Conservation (phyloP, 495 filamentous ascomycete genomes). For the Annulohypoxylon nitens region DNA sequence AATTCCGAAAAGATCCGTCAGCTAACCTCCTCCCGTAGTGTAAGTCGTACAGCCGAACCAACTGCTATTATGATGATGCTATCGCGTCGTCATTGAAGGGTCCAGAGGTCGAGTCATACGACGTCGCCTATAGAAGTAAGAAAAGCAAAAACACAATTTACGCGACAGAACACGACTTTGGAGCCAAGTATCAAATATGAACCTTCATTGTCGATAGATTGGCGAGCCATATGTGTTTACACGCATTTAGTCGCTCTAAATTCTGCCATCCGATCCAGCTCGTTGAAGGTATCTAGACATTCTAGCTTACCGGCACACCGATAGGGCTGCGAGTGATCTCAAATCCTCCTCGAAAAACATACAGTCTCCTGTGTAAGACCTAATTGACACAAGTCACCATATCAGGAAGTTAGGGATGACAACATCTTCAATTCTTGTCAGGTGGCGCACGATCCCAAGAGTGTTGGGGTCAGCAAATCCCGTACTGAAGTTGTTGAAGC, state of each 20-base stretch:
- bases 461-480: conserved; percentile 1
- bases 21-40: neutral
- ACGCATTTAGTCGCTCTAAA: neutral
- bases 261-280: neutral
- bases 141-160: neutral
- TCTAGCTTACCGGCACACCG: neutral
- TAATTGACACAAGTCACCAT: neutral
- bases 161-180: neutral
- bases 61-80: neutral
- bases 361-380: neutral
- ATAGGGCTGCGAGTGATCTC: neutral
- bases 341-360: neutral
- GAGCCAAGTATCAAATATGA: neutral
- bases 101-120: neutral
- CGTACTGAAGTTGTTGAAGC: neutral
- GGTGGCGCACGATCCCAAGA: neutral
- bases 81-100: neutral
- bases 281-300: neutral
- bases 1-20: neutral
- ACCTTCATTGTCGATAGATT: neutral
- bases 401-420: conserved; percentile 12
- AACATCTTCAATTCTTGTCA: neutral
- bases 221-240: neutral
- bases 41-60: too few species aligned
- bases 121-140: neutral